Evolutionary conservation across 352 stramenopile species (phyloP).

Genomic region (Phytophthora idaei): DNA sequence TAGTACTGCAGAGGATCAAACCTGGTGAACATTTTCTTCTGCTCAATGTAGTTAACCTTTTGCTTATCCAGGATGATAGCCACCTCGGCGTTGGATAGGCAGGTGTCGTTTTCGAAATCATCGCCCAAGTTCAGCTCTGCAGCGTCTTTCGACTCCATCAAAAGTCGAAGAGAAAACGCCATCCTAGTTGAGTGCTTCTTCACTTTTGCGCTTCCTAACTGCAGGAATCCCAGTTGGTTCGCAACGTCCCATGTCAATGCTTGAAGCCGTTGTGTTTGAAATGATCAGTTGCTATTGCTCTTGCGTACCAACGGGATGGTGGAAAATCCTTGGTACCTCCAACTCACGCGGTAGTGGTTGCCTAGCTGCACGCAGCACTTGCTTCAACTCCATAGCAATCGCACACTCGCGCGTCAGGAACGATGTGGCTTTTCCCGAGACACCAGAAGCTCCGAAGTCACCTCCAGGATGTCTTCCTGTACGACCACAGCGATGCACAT

Average conservation of each 20-base stretch:
- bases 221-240: conserved; percentile 5
- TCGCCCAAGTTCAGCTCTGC: conserved; percentile 82
- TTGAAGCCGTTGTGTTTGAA: background rate
- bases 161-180: conserved; percentile 66
- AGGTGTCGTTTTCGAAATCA: conserved; percentile 83
- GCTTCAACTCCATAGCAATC: conserved; percentile 58
- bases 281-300: background rate
- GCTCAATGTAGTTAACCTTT: conserved; percentile 84
- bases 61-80: conserved; percentile 88
- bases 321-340: conserved; percentile 48
- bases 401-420: conserved; percentile 64
- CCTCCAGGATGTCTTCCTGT: conserved; percentile 51
- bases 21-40: conserved; percentile 82
- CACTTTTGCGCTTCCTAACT: background rate
- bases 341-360: conserved; percentile 59
- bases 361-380: conserved; percentile 48
- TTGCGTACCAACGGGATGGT: conserved; percentile 8
- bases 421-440: conserved; percentile 43
- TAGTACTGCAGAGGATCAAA: conserved; percentile 13
- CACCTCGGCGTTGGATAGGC: conserved; percentile 85
- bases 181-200: conserved; percentile 26
- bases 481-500: conserved; percentile 90
- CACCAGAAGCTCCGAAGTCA: conserved; percentile 31
- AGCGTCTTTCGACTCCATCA: conserved; percentile 84
- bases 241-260: conserved; percentile 17